These are phyloP conservation scores for Chaetomium tenue DNA, from an alignment of 495 filamentous ascomycete genomes.

Conservation along the genomic window DNA sequence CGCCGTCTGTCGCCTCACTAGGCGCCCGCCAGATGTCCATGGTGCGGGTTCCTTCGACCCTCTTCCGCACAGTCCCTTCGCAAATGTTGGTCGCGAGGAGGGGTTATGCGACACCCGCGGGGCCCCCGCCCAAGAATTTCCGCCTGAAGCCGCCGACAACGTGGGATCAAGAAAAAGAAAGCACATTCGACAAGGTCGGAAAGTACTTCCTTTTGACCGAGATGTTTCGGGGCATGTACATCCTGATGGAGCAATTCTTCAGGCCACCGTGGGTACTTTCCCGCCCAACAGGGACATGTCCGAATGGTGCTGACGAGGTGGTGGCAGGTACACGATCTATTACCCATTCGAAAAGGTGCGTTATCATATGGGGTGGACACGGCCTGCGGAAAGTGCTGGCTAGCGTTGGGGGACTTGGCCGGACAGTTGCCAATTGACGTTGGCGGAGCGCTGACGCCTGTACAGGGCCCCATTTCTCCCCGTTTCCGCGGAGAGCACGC, in stretches of 20 bases:
- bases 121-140: conserved; percentile 75
- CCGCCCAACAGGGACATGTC: no score
- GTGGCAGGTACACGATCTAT: conserved; percentile 87
- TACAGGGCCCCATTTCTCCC: conserved; percentile 85
- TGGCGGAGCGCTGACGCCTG: neutral
- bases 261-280: conserved; percentile 77
- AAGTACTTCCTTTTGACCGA: conserved; percentile 93
- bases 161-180: conserved; percentile 71
- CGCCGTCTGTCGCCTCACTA: conserved; percentile 36
- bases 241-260: conserved; percentile 97
- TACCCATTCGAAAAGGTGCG: conserved; percentile 94
- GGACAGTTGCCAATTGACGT: neutral
- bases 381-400: neutral
- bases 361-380: conserved; percentile 15
- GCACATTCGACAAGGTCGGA: conserved; percentile 74
- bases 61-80: conserved; percentile 34
- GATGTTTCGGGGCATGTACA: conserved; percentile 96
- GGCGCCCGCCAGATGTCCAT: conserved; percentile 44
- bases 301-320: neutral
- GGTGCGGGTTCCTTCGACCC: conserved; percentile 7
- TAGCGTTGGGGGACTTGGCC: neutral
- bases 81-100: conserved; percentile 33
- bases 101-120: conserved; percentile 72
- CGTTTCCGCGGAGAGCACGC: conserved; percentile 98
- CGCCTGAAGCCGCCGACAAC: conserved; percentile 63